phyloP scores from a whole-genome alignment of 2,329 filamentous ascomycete genomes.

The Epichloe amarillans region DNA sequence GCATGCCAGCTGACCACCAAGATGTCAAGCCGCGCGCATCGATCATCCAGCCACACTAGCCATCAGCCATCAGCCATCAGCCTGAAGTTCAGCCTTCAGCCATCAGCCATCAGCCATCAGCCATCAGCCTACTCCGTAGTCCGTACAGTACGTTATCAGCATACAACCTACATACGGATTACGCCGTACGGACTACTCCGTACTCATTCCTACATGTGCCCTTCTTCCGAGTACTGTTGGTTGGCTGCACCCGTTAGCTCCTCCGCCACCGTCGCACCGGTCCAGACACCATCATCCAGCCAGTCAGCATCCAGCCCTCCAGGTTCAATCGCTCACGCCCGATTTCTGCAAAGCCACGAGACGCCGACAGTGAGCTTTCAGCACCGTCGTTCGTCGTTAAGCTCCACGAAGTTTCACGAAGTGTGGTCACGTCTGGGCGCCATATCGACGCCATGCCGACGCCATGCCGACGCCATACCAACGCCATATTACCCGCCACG shows the following conservation, averaged over 20 bases:
- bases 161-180: no score
- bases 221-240: constrained; percentile 1
- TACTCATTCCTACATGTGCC: not conserved
- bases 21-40: no score
- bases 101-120: no score
- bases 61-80: no score
- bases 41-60: no score
- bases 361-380: constrained; percentile 2
- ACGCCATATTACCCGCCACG: constrained; percentile 4
- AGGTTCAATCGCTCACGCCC: not conserved
- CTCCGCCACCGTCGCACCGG: constrained; percentile 11
- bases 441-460: no score
- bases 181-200: no score
- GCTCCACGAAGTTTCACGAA: not conserved
- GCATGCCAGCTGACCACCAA: no score
- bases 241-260: not conserved
- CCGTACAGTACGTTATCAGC: no score
- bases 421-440: constrained; percentile 3
- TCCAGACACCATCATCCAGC: constrained; percentile 5
- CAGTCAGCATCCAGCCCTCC: not conserved
- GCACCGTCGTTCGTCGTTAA: not conserved
- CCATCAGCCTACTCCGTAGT: no score
- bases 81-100: no score
- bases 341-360: constrained; percentile 5
- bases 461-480: constrained; percentile 5